Conservation (phyloP, 768 basidiomycete genomes). For the Hypholoma sublateritium region DNA sequence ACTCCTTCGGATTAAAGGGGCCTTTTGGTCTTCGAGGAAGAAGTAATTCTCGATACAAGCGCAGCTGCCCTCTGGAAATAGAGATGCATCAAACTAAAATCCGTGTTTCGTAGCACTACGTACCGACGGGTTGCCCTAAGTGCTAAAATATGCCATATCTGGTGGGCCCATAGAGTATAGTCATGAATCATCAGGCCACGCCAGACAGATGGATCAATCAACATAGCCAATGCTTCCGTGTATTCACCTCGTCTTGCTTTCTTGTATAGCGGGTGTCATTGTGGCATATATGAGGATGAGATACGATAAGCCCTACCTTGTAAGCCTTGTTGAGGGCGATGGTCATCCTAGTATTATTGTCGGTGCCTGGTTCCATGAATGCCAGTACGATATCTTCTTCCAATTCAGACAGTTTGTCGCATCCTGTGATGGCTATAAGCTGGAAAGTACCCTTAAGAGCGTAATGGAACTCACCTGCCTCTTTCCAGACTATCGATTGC, state of each 20-base stretch:
- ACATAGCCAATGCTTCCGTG: constrained; percentile 54
- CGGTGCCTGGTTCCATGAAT: constrained; percentile 56
- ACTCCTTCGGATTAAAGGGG: constrained; percentile 53
- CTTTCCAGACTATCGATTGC: constrained; percentile 71
- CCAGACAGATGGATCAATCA: constrained; percentile 75
- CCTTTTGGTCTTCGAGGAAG: constrained; percentile 58
- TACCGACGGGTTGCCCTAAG: constrained; percentile 72
- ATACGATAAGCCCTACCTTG: constrained; percentile 39
- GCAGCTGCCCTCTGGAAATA: constrained; percentile 57
- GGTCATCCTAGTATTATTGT: constrained; percentile 62
- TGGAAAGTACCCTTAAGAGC: not conserved
- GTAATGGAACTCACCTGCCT: constrained; percentile 49
- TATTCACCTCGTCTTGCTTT: constrained; percentile 70
- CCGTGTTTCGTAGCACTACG: constrained; percentile 7
- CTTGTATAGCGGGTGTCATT: constrained; percentile 32
- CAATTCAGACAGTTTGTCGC: constrained; percentile 57
- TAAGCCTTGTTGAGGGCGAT: constrained; percentile 67
- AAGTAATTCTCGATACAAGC: constrained; percentile 65
- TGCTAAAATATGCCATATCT: constrained; percentile 77
- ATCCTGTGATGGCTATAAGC: constrained; percentile 45
- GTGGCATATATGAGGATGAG: not conserved
- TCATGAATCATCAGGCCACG: constrained; percentile 60
- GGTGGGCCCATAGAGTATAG: constrained; percentile 70
- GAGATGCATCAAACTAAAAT: not conserved
- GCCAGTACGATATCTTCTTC: constrained; percentile 73